Base-by-base conservation (phyloP, 257 asterid species). In the Mentha longifolia region DNA sequence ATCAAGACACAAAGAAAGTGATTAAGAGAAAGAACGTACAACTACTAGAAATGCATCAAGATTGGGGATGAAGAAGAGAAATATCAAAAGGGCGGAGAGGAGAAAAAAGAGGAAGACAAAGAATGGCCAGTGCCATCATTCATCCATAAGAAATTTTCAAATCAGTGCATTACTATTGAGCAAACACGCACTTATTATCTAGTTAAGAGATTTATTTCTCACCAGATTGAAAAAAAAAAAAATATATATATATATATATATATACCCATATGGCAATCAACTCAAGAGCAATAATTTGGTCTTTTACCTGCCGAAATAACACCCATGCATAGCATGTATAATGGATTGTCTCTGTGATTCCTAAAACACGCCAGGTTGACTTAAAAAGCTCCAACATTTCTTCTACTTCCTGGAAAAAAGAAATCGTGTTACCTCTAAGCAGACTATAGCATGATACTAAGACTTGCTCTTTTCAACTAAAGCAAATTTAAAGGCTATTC, bases 371-470 rank as follows among this genome's bases (percentile, higher is more conserved):
- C 97, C 99, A 94, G 28, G 97, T 85, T 37, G 93, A 89, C 86
- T 92, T 94, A 65, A 91, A 83, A 73, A 94, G 99, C 91, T 94
- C 99, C 89, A 94, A 79, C 85, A 94, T 91, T 83, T 94, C 97
- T 82, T 94, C 99, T 73, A 94, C 96, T 88, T 94, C 99, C 99
- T 94, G 95, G 68, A 55, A 74, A 16, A 60, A 70, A 69, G 31
- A 74, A 76, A 41, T 56, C 72, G 46, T 30, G 61, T 73, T 64
- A 60, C 56, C 60, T 55, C 70, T 52, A 67, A 59, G 52, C 72
- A 68, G 59, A 67, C 33, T 56, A 50, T 61, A 46, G 72, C 72
- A 57, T 50, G 65, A 65, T 13, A 54, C 33, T 50, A 45, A 74
- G 41, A 50, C 41, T 19, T 9, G 13, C 17, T 4, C 20, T 46